Evolutionary conservation across 208 protist genomes (phyloP).

Genomic region (Wallacemonas sp.): DNA sequence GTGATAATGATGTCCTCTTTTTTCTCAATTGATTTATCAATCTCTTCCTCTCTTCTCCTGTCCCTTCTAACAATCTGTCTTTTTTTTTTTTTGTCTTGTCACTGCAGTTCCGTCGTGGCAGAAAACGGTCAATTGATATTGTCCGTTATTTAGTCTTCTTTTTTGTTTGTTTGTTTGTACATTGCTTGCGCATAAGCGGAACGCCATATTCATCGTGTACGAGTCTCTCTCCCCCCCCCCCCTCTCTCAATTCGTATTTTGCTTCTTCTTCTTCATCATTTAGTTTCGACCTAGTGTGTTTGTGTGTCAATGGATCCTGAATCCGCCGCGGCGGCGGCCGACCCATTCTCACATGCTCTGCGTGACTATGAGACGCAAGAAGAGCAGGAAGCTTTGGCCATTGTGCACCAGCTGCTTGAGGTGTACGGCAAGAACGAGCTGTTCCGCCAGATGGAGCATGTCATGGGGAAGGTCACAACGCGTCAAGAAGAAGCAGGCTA

Average conservation of each 20-base stretch:
- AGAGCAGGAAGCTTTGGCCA: slow-evolving; percentile 45
- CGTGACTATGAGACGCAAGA: slow-evolving; percentile 19
- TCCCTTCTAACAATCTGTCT: no score
- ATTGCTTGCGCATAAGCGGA: no score
- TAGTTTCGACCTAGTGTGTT: no score
- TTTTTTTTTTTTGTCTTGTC: no score
- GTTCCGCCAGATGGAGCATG: slow-evolving; percentile 67
- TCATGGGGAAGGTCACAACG: slow-evolving; percentile 68
- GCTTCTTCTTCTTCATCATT: neutral
- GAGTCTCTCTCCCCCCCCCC: slow-evolving; percentile 18
- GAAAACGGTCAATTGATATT: no score
- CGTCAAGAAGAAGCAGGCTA: slow-evolving; percentile 67
- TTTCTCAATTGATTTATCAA: no score
- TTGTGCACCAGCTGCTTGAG: slow-evolving; percentile 66
- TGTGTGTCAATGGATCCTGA: neutral
- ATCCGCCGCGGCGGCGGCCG: neutral
- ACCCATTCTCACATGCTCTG: neutral
- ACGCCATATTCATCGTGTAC: no score
- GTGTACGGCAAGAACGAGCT: slow-evolving; percentile 85
- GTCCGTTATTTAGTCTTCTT: neutral
- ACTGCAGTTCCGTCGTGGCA: no score
- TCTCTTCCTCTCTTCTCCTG: no score
- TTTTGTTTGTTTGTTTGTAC: slow-evolving; percentile 5
- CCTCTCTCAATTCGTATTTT: slow-evolving; percentile 14
- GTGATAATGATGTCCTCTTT: no score